Conservation (phyloP, 257 asterid species). For the Echites panduratus region DNA sequence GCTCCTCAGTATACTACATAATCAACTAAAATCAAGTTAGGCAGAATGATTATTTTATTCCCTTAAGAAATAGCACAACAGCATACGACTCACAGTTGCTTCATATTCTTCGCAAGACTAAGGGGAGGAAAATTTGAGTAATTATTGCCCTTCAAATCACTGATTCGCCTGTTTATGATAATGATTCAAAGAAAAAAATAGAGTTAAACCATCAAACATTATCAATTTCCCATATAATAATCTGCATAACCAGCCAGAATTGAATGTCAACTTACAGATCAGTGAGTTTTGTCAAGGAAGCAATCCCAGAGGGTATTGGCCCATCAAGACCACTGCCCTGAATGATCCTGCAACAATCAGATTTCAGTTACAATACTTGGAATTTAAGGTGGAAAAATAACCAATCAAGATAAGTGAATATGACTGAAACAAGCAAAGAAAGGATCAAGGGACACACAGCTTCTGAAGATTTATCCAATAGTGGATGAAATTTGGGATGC, state of each 20-base stretch:
- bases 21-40: slow-evolving; percentile 11
- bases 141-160: slow-evolving; percentile 57
- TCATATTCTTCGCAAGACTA: slow-evolving; percentile 21
- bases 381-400: background rate
- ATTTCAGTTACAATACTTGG: slow-evolving; percentile 6
- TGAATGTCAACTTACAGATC: slow-evolving; percentile 45
- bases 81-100: slow-evolving; percentile 41
- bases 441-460: slow-evolving; percentile 34
- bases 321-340: slow-evolving; percentile 68
- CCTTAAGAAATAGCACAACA: background rate
- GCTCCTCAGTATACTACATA: slow-evolving; percentile 61
- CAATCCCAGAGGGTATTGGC: slow-evolving; percentile 57
- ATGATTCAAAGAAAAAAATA: background rate
- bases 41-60: background rate
- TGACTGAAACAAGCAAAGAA: background rate
- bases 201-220: background rate
- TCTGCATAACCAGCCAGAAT: background rate
- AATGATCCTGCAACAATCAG: slow-evolving; percentile 33
- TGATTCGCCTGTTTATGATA: slow-evolving; percentile 43
- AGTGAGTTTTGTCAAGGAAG: slow-evolving; percentile 43
- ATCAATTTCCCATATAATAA: background rate
- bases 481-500: slow-evolving; percentile 46
- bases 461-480: slow-evolving; percentile 41
- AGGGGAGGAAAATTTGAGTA: slow-evolving; percentile 46
- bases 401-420: background rate